Percentiles rank a stretch among this genome's conserved stretches.
phyloP scores from a whole-genome alignment of 345 rosid species.

The Populus pruinosa region DNA sequence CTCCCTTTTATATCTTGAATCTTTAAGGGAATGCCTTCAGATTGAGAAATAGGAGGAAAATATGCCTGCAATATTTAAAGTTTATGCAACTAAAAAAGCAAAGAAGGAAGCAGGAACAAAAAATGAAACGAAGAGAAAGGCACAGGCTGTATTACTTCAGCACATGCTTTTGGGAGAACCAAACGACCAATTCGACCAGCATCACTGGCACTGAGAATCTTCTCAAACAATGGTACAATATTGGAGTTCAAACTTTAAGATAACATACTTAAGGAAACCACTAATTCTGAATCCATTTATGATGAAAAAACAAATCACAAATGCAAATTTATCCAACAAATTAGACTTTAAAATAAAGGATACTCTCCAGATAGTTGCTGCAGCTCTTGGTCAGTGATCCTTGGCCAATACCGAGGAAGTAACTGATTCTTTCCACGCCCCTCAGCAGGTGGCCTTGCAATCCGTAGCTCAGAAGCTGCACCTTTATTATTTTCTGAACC shows the following conservation, averaged over 20 bases:
- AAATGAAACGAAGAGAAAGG: neutral
- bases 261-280: constrained; percentile 39
- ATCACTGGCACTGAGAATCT: constrained; percentile 93
- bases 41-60: constrained; percentile 86
- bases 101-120: neutral
- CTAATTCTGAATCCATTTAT: constrained; percentile 12
- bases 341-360: constrained; percentile 36
- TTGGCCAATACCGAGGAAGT: constrained; percentile 96
- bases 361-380: constrained; percentile 90
- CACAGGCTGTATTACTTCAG: constrained; percentile 57
- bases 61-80: constrained; percentile 59
- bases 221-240: constrained; percentile 88
- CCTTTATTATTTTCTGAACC: constrained; percentile 48
- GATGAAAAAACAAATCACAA: constrained; percentile 2
- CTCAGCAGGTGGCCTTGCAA: constrained; percentile 80
- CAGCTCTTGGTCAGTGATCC: constrained; percentile 87
- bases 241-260: constrained; percentile 63
- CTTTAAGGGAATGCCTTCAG: constrained; percentile 84
- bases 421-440: constrained; percentile 80
- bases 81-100: constrained; percentile 17
- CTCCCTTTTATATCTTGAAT: constrained; percentile 83
- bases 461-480: constrained; percentile 41
- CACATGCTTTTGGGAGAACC: constrained; percentile 97
- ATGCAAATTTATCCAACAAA: constrained; percentile 1
- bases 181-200: constrained; percentile 95